Percentiles rank a stretch among this genome's conserved stretches.
These are phyloP conservation scores for Lactifluus volemus DNA, from an alignment of 768 basidiomycete genomes.

Conservation along the genomic window DNA sequence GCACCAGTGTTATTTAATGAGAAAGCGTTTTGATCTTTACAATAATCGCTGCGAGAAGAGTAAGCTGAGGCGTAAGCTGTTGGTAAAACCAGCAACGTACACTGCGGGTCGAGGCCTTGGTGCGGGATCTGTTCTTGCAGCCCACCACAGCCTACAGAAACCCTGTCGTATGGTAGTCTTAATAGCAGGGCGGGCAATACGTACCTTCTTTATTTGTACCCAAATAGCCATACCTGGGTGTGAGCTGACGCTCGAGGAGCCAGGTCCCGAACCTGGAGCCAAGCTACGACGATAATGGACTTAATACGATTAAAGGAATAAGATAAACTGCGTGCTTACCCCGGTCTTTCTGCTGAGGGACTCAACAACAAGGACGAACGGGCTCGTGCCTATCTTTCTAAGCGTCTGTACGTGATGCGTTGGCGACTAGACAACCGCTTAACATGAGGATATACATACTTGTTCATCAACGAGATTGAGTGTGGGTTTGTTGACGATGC, in stretches of 20 bases:
- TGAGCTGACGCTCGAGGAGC: slow-evolving; percentile 73
- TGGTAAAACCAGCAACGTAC: slow-evolving; percentile 34
- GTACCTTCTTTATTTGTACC: slow-evolving; percentile 60
- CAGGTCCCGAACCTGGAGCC: slow-evolving; percentile 82
- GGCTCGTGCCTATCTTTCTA: slow-evolving; percentile 60
- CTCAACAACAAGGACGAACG: slow-evolving; percentile 80
- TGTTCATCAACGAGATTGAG: slow-evolving; percentile 80
- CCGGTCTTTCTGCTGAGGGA: slow-evolving; percentile 87
- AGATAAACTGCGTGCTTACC: slow-evolving; percentile 22
- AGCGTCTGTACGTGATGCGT: slow-evolving; percentile 35
- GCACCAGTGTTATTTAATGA: slow-evolving; percentile 12
- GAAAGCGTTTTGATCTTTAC: slow-evolving; percentile 36
- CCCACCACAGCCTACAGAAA: slow-evolving; percentile 48
- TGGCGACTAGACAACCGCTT: not conserved
- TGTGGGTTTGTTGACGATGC: slow-evolving; percentile 79
- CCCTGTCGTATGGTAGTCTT: not conserved
- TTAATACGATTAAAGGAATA: not conserved
- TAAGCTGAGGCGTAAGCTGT: not conserved
- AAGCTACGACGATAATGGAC: slow-evolving; percentile 32
- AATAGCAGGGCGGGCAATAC: not conserved
- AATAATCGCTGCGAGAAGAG: slow-evolving; percentile 33
- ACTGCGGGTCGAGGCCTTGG: slow-evolving; percentile 73
- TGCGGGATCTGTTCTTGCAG: slow-evolving; percentile 78
- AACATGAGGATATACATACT: slow-evolving; percentile 28
- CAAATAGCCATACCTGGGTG: slow-evolving; percentile 76